Conservation (phyloP, 192 early-diverging fungal species). For the Coemansia sp. region DNA sequence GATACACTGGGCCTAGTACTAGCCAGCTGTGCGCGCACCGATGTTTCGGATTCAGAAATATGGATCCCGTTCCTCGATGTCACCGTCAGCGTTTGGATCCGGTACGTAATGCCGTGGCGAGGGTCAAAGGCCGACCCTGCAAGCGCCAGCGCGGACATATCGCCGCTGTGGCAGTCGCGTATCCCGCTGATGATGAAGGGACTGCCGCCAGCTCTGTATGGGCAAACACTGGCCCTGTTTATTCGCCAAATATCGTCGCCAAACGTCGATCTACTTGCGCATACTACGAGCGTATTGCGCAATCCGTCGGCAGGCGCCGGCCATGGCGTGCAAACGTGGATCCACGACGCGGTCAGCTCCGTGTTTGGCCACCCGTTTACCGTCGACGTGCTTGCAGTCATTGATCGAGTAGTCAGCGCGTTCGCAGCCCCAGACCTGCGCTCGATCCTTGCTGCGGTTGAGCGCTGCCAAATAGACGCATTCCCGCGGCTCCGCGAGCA, state of each 20-base stretch:
- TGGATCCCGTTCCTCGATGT: constrained; percentile 37
- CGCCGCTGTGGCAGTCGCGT: constrained; percentile 36
- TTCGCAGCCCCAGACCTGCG: constrained; percentile 30
- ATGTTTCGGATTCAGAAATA: constrained; percentile 21
- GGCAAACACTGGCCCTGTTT: constrained; percentile 25
- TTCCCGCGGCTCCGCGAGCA: constrained; percentile 15
- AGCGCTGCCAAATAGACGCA: constrained; percentile 25
- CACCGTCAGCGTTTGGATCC: constrained; percentile 30
- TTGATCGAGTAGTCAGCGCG: constrained; percentile 31
- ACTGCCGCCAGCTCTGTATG: constrained; percentile 31
- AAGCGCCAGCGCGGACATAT: constrained; percentile 8
- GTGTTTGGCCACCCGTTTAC: constrained; percentile 14
- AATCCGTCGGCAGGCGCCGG: not conserved
- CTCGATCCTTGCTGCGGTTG: constrained; percentile 27
- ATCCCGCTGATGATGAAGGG: constrained; percentile 35
- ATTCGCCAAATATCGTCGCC: constrained; percentile 15
- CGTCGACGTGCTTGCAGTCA: constrained; percentile 25
- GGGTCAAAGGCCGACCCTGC: constrained; percentile 3
- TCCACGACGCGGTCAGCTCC: constrained; percentile 15
- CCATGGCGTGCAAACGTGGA: constrained; percentile 17
- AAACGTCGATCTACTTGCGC: constrained; percentile 23
- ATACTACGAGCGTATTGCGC: not conserved
- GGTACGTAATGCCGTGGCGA: constrained; percentile 46
- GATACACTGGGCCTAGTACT: constrained; percentile 26
- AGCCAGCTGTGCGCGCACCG: constrained; percentile 15